Conservation (phyloP, 2,329 filamentous ascomycete genomes). For the Ophiocordyceps sinensis region DNA sequence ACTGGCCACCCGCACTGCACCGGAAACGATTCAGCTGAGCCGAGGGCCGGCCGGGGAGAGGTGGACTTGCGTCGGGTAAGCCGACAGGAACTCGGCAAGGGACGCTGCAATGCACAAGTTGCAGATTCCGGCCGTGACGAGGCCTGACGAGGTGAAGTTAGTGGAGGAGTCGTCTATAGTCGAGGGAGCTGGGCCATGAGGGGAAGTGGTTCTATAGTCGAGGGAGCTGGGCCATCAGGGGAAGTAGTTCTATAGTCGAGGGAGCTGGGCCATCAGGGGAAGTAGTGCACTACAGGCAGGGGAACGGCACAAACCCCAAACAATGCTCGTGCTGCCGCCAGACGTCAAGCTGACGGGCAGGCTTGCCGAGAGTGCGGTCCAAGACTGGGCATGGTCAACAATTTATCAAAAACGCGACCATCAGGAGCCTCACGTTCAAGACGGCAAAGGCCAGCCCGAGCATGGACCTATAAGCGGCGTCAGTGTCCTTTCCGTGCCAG, state of each 20-base stretch:
- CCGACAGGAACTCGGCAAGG: slow-evolving; percentile 54
- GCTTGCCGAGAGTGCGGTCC: slow-evolving; percentile 30
- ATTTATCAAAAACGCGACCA: not conserved
- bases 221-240: too few relatives aligned
- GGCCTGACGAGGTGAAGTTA: slow-evolving; percentile 6
- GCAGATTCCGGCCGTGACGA: slow-evolving; percentile 18
- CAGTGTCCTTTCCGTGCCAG: not conserved
- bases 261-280: too few relatives aligned
- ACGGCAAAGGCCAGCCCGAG: slow-evolving; percentile 30
- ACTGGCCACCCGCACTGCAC: slow-evolving; percentile 38
- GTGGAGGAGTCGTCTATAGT: too few relatives aligned
- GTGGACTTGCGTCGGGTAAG: slow-evolving; percentile 30
- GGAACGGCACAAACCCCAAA: slow-evolving; percentile 42
- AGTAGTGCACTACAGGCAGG: not conserved
- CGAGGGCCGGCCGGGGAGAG: not conserved
- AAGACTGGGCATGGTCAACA: slow-evolving; percentile 11
- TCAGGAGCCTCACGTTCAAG: slow-evolving; percentile 19
- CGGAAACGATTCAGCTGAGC: not conserved
- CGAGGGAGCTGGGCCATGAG: too few relatives aligned
- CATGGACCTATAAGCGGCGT: slow-evolving; percentile 14
- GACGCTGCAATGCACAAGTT: slow-evolving; percentile 40
- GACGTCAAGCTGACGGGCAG: slow-evolving; percentile 41
- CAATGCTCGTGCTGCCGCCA: slow-evolving; percentile 51
- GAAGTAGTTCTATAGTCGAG: too few relatives aligned
- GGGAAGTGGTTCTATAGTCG: too few relatives aligned